Evolutionary conservation across 2,329 filamentous ascomycete species (phyloP), one percentile per base, ranked within the genome.

Genomic region (Karstenula rhodostoma): DNA sequence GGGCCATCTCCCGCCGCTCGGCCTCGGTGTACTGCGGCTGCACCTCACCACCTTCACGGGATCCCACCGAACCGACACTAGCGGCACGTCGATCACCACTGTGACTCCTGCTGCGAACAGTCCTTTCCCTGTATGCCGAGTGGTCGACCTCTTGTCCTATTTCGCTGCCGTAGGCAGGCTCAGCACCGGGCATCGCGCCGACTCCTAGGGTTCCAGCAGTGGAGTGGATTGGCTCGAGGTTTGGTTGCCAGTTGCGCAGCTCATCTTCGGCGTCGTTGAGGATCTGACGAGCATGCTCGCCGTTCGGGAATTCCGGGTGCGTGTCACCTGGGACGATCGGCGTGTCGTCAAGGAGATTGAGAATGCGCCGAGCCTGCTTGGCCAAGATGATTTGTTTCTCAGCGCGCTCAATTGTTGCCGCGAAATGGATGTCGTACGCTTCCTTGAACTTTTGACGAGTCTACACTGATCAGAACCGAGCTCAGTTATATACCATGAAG

Each of bases 381-480:
- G 95, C 94, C 17, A 99, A 86, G 61, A 99, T 92, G 71, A 94
- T 91, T 77, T 99, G 95, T 82, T 98, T 98, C 83, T 98, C 95
- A 25, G 93, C 93, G 33, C 94, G 91, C 83, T 99, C 95, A 70
- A 99, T 96, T 22, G 93, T 92, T 60, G 94, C 93, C 17, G 91
- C 87, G 66, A 97, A 92, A 77, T 98, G 93, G 61, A 91, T 79
- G 67, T 94, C 92, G 75, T 94, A 98, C 25, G 95, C 92, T 79
- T 97, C 92, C 81, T 96, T 97, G 80, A 99, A 85, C 81, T 97
- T 98, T 79, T 95, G 91, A 59, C 95, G 91, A 37, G 95, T 98
- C 91, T 95, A 63, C n/a, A 59, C 23, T 47, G 15, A 59, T 75
- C 59, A 77, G 69, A 33, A 56, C 7, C 43, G 33, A 27, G 9